phyloP scores from a whole-genome alignment of 148 eudicot genomes.

The Polygonum maritimum region DNA sequence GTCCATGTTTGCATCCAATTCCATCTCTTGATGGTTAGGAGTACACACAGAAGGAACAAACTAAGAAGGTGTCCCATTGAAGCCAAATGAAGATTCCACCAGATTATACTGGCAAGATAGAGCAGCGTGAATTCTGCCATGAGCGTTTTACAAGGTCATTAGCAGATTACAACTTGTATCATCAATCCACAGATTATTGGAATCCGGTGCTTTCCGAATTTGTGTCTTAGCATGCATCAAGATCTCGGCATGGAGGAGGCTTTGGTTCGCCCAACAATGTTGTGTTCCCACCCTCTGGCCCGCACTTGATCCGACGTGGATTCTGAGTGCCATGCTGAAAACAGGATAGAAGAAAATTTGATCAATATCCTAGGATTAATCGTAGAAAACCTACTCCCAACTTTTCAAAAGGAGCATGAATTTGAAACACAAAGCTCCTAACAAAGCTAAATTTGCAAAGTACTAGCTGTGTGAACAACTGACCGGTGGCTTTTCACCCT shows the following conservation, averaged over 20 bases:
- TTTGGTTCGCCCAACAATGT: slow-evolving; percentile 77
- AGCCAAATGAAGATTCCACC: slow-evolving; percentile 1
- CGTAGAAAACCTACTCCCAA: neutral
- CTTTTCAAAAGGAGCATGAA: neutral
- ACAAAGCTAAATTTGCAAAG: neutral
- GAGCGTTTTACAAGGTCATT: neutral
- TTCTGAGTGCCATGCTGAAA: slow-evolving; percentile 85
- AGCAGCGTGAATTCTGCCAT: neutral
- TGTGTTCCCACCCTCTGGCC: slow-evolving; percentile 81
- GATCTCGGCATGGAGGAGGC: slow-evolving; percentile 89
- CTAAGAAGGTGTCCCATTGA: neutral
- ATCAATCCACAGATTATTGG: slow-evolving; percentile 29
- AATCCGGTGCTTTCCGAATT: slow-evolving; percentile 3
- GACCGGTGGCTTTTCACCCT: slow-evolving; percentile 92
- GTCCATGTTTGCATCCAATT: slow-evolving; percentile 4
- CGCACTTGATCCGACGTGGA: slow-evolving; percentile 42
- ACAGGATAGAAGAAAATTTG: neutral
- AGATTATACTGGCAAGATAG: slow-evolving; percentile 5
- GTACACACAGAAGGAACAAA: slow-evolving; percentile 1
- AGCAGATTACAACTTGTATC: slow-evolving; percentile 12
- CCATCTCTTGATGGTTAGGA: neutral
- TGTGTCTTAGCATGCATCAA: slow-evolving; percentile 66
- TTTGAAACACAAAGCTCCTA: neutral
- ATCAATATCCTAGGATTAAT: neutral
- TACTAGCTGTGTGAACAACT: slow-evolving; percentile 12